Evolutionary conservation across 345 rosid species (phyloP), one percentile per base, ranked within the genome.

Genomic region (Sonneratia alba): DNA sequence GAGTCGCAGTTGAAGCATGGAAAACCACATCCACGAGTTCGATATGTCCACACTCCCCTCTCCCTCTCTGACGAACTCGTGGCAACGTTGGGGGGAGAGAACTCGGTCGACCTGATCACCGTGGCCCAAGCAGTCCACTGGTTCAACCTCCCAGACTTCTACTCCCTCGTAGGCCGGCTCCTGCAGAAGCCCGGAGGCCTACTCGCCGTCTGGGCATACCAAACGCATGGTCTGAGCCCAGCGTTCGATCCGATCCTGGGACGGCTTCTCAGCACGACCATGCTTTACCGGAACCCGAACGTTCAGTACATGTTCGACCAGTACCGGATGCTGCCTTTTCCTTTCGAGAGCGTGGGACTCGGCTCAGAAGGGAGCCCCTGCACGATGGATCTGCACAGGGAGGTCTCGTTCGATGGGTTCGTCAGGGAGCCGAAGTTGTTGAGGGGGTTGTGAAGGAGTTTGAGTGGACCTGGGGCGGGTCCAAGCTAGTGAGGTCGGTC

Each of bases 131-230:
- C 90, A 0, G 76, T 87, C 6, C 91, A 87, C 77, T 86, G 89
- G 90, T 88, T 90, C 65, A 85, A 90, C 71, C 86, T 84, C 12
- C 86, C 83, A 22, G 87, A 64, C 45, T 86, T 91, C 76, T 89
- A 89, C 67, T 68, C 87, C 2, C 24, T 82, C 7, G 89, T 70
- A 21, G 79, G 61, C 18, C 79, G 85, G 37, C 62, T 89, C 38
- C 81, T 91, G 14, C 73, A 82, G 40, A 91, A 84, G 75, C 96
- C 90, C 1, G 90, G 88, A 32, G 91, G 92, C 0, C 71, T 82
- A 10, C 56, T 83, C 36, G 91, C 88, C 7, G 85, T 84, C 3
- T 86, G 95, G 90, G 77, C 83, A 72, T 87, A 87, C 78, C 61
- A 72, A 4, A 22, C 71, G 53, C 32, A 80, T 49, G 63, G 43